Conservation (phyloP, 306 rosid genomes). For the Quercus cerris region DNA sequence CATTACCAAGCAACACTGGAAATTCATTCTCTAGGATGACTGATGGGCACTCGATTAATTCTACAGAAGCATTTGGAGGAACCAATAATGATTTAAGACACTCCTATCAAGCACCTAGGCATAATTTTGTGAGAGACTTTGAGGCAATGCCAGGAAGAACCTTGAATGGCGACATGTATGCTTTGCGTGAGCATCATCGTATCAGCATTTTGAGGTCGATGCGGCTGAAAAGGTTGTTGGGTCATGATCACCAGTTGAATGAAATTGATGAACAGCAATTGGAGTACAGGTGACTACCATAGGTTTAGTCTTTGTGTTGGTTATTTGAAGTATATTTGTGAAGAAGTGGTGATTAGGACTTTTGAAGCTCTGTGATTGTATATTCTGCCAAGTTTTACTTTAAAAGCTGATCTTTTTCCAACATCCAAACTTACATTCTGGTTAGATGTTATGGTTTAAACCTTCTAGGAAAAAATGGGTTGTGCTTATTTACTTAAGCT, state of each 20-base stretch:
- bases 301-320: not conserved
- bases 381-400: not conserved
- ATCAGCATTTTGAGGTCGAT: not conserved
- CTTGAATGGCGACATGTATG: not conserved
- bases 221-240: not conserved
- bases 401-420: not conserved
- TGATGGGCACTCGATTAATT: not conserved
- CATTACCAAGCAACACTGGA: not conserved
- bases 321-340: too few species aligned
- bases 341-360: not conserved
- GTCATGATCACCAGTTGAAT: not conserved
- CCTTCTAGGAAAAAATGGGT: not conserved
- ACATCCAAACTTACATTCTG: not conserved
- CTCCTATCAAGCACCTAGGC: not conserved
- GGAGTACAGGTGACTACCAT: not conserved
- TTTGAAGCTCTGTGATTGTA: not conserved
- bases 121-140: not conserved
- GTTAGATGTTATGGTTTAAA: not conserved
- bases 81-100: not conserved
- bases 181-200: not conserved
- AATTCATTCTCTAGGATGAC: constrained; percentile 1
- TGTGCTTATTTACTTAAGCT: not conserved
- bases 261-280: not conserved
- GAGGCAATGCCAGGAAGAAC: not conserved
- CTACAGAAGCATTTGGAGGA: constrained; percentile 8